Percentiles rank a stretch among this genome's conserved stretches.
Evolutionary conservation across 2,329 filamentous ascomycete species (phyloP).

Genomic region (Microsporum ferrugineum): DNA sequence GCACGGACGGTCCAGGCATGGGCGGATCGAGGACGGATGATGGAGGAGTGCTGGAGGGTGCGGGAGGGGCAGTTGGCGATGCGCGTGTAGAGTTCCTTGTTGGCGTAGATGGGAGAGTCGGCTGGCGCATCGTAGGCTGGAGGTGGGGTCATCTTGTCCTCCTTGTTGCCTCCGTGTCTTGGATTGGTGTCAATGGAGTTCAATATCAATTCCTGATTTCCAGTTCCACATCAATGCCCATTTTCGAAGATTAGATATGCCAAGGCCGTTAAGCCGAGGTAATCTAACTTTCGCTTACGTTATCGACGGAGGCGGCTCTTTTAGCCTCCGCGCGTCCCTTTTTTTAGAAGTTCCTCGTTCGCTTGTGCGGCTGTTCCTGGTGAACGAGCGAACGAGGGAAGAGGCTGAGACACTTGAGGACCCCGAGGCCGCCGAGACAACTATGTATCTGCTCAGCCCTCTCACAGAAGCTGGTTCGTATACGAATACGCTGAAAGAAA

Average conservation of each 20-base stretch:
- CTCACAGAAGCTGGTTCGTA: neutral
- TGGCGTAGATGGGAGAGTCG: slow-evolving; percentile 27
- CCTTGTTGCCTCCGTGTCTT: neutral
- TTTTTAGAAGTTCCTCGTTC: too few species aligned
- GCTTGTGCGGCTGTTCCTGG: too few species aligned
- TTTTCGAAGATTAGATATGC: neutral
- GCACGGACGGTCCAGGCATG: slow-evolving; percentile 59
- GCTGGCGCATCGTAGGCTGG: slow-evolving; percentile 30
- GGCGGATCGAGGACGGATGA: slow-evolving; percentile 61
- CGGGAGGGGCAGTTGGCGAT: slow-evolving; percentile 29
- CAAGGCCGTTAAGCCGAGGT: neutral
- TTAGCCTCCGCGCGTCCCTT: too few species aligned
- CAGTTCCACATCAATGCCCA: too few species aligned
- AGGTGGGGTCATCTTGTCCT: slow-evolving; percentile 17
- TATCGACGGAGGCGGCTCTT: neutral
- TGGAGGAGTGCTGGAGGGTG: slow-evolving; percentile 39
- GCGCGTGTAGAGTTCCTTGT: slow-evolving; percentile 26
- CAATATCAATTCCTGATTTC: too few species aligned
- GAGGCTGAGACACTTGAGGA: too few species aligned
- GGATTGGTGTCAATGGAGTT: neutral
- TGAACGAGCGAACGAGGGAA: too few species aligned
- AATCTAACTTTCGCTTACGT: neutral
- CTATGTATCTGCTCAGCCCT: too few species aligned
- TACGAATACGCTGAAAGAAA: neutral
- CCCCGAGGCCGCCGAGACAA: neutral